Conservation (phyloP, 768 basidiomycete species). For the Tylopilus cervinicoccineus region DNA sequence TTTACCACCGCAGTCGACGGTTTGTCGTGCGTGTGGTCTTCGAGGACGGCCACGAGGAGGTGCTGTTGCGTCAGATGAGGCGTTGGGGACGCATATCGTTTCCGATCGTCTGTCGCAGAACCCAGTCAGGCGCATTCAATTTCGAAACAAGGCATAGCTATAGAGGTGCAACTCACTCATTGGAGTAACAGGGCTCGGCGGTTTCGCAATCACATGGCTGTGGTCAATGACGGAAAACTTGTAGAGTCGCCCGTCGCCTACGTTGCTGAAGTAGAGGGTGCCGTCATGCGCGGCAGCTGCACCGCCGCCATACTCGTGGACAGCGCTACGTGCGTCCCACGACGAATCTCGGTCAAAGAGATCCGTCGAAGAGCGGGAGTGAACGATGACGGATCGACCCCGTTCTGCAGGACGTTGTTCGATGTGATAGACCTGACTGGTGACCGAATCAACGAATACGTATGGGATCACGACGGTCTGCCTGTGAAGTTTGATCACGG, state of each 20-base stretch:
- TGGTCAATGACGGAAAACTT: neutral
- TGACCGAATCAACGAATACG: neutral
- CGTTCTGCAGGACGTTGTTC: slow-evolving; percentile 1
- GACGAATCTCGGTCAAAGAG: neutral
- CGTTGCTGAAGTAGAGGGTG: slow-evolving; percentile 1
- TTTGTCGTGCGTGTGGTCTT: neutral
- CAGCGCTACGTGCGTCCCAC: neutral
- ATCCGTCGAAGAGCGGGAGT: neutral
- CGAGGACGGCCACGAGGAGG: slow-evolving; percentile 1
- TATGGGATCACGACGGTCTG: neutral
- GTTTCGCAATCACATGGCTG: neutral
- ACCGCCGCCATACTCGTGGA: slow-evolving; percentile 1
- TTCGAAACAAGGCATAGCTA: neutral
- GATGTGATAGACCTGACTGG: neutral
- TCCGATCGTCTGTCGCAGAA: neutral
- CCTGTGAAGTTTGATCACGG: neutral
- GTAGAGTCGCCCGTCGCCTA: neutral
- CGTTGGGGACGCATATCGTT: slow-evolving; percentile 1
- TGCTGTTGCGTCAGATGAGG: neutral
- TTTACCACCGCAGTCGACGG: neutral
- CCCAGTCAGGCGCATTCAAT: neutral
- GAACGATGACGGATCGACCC: slow-evolving; percentile 1
- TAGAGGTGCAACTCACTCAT: neutral
- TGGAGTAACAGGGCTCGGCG: neutral
- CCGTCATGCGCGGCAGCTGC: neutral